Conservation (phyloP, 139 green algal genomes). For the Ettlia oleoabundans region DNA sequence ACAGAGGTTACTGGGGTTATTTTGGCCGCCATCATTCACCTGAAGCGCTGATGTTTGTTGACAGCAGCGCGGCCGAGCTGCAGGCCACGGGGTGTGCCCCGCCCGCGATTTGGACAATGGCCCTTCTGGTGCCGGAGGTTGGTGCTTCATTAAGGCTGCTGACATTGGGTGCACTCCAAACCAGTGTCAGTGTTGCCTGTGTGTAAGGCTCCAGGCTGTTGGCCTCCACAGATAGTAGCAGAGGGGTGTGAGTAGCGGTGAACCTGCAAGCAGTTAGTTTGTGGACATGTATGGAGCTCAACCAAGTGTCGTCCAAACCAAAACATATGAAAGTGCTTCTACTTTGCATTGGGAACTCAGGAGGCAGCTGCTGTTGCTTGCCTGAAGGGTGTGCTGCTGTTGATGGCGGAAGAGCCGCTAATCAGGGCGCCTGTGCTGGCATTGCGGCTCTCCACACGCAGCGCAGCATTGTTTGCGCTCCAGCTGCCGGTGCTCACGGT, state of each 20-base stretch:
- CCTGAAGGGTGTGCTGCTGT: neutral
- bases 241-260: neutral
- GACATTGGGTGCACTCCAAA: neutral
- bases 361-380: too few relatives aligned
- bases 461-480: neutral
- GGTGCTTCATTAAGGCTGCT: neutral
- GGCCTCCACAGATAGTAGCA: neutral
- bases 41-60: neutral
- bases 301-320: neutral
- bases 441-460: neutral
- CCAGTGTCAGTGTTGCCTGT: neutral
- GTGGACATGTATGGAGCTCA: neutral
- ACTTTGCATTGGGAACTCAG: neutral
- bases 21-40: too few relatives aligned
- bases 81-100: neutral
- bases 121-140: neutral
- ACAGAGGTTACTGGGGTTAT: too few relatives aligned
- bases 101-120: neutral
- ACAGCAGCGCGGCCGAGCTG: neutral
- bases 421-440: neutral
- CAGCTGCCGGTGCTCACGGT: neutral
- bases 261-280: too few relatives aligned
- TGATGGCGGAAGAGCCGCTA: neutral
- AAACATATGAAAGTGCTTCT: neutral
- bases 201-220: neutral